A percentile compares a stretch with the other conserved stretches of the same genome.
Evolutionary conservation across 2,329 filamentous ascomycete genomes (phyloP).

Genomic region (Penicillium expansum): DNA sequence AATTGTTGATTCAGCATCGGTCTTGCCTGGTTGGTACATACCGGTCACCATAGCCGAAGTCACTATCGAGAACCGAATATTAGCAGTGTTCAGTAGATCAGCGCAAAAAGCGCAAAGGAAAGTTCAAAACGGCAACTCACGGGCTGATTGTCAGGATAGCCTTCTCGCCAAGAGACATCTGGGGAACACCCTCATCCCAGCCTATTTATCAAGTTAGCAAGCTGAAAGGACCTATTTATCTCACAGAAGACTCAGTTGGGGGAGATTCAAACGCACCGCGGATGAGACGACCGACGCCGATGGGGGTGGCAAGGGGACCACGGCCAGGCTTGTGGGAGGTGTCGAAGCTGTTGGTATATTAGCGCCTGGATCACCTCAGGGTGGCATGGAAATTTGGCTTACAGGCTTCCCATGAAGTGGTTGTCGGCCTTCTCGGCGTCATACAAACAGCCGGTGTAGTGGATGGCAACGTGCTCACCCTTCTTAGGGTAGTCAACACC

Average conservation of each 20-base stretch:
- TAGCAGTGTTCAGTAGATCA: slow-evolving; percentile 3
- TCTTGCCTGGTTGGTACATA: slow-evolving; percentile 26
- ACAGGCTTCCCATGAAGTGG: slow-evolving; percentile 68
- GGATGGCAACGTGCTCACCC: slow-evolving; percentile 76
- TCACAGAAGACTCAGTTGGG: not conserved
- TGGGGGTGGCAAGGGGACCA: slow-evolving; percentile 70
- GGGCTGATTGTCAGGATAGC: slow-evolving; percentile 76
- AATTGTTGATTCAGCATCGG: not conserved
- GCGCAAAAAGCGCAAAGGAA: not conserved
- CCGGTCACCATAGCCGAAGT: slow-evolving; percentile 42
- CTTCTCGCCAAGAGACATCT: slow-evolving; percentile 91
- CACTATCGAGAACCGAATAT: slow-evolving; percentile 23
- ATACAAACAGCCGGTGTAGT: slow-evolving; percentile 88
- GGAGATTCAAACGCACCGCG: slow-evolving; percentile 59
- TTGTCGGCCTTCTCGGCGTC: slow-evolving; percentile 58
- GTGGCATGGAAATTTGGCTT: slow-evolving; percentile 36
- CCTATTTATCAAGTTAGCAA: slow-evolving; percentile 39
- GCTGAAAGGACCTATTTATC: not conserved
- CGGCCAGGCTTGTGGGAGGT: slow-evolving; percentile 66
- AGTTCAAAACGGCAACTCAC: slow-evolving; percentile 48
- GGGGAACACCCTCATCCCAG: slow-evolving; percentile 79
- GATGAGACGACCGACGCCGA: slow-evolving; percentile 84
- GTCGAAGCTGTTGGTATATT: slow-evolving; percentile 68
- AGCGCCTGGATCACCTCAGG: not conserved
- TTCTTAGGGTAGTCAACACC: slow-evolving; percentile 57